Base-by-base conservation (phyloP, 2,329 filamentous ascomycete genomes). In the Aspergillus brunneoviolaceus region DNA sequence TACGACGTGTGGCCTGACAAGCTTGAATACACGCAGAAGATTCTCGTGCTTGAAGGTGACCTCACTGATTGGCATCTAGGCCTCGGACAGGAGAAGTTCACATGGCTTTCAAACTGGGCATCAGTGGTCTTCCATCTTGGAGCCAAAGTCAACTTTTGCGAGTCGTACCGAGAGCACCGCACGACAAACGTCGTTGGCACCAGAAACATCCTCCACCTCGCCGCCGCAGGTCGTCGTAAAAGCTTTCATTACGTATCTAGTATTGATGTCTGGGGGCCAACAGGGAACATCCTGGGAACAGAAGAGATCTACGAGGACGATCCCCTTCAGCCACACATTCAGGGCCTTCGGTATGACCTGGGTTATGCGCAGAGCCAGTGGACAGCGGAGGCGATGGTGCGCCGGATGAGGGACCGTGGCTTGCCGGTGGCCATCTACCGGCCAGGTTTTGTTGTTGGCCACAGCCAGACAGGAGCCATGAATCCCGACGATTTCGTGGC, bases 401-500 rank as follows among this genome's bases (percentile, higher is more conserved):
- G 89, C 27, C 87, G 89, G 71, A 90, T 91, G 29, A 89, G 90
- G 51, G 80, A 79, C 56, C 84, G 89, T 49, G 91, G 91, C 11
- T 84, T 96, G 0, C 79, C 77, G 1, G 90, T 89, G 11, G 82
- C 85, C 27, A 84, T 95, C 45, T 81, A 95, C 48, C 85, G 92
- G 3, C 87, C 91, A 1, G 91, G 92, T 7, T 96, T 96, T 70
- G 85, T 96, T 48, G 82, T 88, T 3, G 92, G 91, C 5, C 85
- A 91, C 71, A 81, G 83, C 1, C 74, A 80, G 35, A 85, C 83
- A 11, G 91, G 91, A 19, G 25, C 23, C 1, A 52, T 62, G 74
- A 90, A 87, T 71, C 90, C 86, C 0, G 91, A 96, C 69, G 92
- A 96, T 75, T 96, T 96, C 78, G 76, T 96, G 5, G 82, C 94